phyloP scores from a whole-genome alignment of 768 basidiomycete genomes.

The Naganishia vaughanmartiniae region DNA sequence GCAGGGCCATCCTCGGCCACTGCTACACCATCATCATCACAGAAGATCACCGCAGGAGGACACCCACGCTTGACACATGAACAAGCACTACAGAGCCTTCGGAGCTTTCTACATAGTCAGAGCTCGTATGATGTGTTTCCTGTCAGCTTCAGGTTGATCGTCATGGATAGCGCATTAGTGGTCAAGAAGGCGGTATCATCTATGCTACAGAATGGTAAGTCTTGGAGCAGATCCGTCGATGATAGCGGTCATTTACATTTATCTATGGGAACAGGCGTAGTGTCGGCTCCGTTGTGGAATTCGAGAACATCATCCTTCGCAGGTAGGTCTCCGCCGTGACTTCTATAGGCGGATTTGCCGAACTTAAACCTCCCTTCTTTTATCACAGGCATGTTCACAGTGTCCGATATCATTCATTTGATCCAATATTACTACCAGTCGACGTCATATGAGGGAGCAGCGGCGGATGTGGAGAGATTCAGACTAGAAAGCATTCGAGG shows the following conservation, averaged over 20 bases:
- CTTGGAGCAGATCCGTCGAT: no score
- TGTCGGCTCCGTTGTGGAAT: constrained; percentile 97
- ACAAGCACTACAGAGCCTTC: constrained; percentile 59
- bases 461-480: constrained; percentile 87
- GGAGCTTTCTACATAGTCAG: constrained; percentile 76
- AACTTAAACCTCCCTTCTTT: background rate
- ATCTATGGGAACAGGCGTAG: constrained; percentile 66
- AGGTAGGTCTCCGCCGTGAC: constrained; percentile 37
- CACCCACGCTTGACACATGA: constrained; percentile 42
- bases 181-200: constrained; percentile 80
- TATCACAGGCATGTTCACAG: constrained; percentile 84
- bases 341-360: no score
- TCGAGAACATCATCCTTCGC: constrained; percentile 88
- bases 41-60: background rate
- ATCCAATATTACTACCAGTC: constrained; percentile 97
- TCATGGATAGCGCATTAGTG: constrained; percentile 90
- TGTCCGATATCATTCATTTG: constrained; percentile 97
- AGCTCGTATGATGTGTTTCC: constrained; percentile 96
- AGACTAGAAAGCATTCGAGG: constrained; percentile 84
- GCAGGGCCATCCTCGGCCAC: background rate
- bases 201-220: constrained; percentile 68
- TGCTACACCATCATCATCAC: constrained; percentile 4
- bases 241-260: constrained; percentile 3
- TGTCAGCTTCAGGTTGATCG: constrained; percentile 92
- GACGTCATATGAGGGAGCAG: constrained; percentile 74